Percentiles rank a stretch among this genome's conserved stretches.
Conservation (phyloP, 371 early-diverging fungal genomes). For the Quaeritorhiza haematococci region DNA sequence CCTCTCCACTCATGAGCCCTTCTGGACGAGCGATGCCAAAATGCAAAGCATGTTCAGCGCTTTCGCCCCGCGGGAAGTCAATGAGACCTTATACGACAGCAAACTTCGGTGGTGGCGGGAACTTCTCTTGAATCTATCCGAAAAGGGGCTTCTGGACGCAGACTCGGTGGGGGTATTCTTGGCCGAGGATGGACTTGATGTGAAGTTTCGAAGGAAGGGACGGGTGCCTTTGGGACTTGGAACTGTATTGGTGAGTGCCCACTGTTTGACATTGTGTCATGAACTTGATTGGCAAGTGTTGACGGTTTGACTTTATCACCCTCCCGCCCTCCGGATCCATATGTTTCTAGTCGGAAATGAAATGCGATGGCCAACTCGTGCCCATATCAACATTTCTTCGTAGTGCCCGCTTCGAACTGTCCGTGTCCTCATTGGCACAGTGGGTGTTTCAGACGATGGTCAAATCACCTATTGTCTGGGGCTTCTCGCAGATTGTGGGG, state of each 20-base stretch:
- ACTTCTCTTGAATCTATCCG: no score
- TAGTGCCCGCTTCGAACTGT: no score
- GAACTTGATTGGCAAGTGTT: no score
- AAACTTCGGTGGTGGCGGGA: no score
- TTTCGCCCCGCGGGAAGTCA: no score
- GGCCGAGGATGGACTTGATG: conserved; percentile 7
- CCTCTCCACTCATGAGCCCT: no score
- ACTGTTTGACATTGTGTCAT: no score
- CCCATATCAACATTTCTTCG: not conserved
- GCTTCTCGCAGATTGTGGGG: conserved; percentile 4
- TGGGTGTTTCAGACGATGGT: conserved; percentile 8
- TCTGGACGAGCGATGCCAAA: no score
- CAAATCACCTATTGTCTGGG: conserved; percentile 9
- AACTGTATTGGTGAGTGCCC: conserved; percentile 8
- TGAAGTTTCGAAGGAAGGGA: conserved; percentile 7
- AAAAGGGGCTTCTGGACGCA: conserved; percentile 7
- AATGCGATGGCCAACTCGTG: conserved; percentile 1
- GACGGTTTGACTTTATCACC: not conserved
- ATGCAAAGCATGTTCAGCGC: no score
- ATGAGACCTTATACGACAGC: no score
- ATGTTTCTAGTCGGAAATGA: conserved; percentile 2
- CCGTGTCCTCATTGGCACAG: conserved; percentile 3
- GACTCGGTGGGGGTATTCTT: conserved; percentile 2
- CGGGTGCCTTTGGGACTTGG: conserved; percentile 9
- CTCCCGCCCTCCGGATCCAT: not conserved